Evolutionary conservation across 768 basidiomycete species (phyloP).

Genomic region (Lanmaoa pseudosensibilis): DNA sequence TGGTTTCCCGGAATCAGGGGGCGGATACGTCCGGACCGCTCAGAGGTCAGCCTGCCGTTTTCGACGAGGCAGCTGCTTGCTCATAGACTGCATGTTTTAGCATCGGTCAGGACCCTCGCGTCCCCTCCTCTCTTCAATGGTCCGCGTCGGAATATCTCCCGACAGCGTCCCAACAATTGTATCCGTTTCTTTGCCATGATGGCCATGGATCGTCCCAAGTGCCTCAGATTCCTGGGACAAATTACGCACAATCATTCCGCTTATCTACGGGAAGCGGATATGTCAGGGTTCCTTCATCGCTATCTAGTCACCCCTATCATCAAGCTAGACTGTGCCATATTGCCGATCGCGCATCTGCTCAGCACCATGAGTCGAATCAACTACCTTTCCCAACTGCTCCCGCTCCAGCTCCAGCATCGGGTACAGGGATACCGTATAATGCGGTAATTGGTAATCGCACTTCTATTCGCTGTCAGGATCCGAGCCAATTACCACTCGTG

Average conservation of each 20-base stretch:
- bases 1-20: constrained; percentile 1
- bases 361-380: constrained; percentile 4
- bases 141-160: not conserved
- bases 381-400: not conserved
- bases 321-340: constrained; percentile 13
- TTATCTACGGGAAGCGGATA: constrained; percentile 6
- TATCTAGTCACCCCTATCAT: constrained; percentile 16
- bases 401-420: not conserved
- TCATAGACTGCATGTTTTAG: constrained; percentile 16
- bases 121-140: not conserved
- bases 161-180: constrained; percentile 2
- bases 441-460: not conserved
- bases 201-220: not conserved
- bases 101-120: constrained; percentile 1
- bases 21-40: not conserved
- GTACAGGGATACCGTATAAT: not conserved
- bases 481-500: not conserved
- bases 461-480: not conserved
- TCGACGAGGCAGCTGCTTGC: constrained; percentile 4
- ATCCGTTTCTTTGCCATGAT: not conserved
- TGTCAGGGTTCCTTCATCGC: not conserved
- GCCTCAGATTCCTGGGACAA: not conserved
- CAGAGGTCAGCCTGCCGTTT: constrained; percentile 16
- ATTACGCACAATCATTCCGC: constrained; percentile 5
- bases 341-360: constrained; percentile 14